phyloP scores from a whole-genome alignment of 495 filamentous ascomycete genomes.

The Aspergillus affinis region DNA sequence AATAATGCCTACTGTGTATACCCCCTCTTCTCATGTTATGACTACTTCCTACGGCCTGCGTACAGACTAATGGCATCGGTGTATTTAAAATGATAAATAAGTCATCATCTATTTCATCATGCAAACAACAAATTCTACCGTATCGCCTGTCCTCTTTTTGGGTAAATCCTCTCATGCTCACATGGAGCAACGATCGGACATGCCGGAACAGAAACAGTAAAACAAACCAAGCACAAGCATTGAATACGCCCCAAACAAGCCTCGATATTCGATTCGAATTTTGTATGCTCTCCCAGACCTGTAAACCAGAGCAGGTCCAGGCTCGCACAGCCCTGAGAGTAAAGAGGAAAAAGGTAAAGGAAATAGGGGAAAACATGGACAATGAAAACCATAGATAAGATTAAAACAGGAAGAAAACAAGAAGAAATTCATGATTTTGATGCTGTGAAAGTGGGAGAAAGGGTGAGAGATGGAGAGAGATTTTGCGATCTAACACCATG shows the following conservation, averaged over 20 bases:
- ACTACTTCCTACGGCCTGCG: too few relatives aligned
- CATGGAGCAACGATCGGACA: constrained; percentile 18
- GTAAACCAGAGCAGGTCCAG: constrained; percentile 11
- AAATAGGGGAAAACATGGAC: constrained; percentile 13
- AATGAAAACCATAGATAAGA: constrained; percentile 24
- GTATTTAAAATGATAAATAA: not conserved
- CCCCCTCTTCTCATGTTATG: constrained; percentile 2
- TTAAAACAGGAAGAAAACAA: constrained; percentile 23
- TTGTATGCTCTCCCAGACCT: constrained; percentile 22
- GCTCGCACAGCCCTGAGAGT: constrained; percentile 9
- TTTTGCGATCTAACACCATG: too few relatives aligned
- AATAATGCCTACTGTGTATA: constrained; percentile 15
- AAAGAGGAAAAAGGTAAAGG: constrained; percentile 11
- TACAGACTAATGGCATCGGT: too few relatives aligned
- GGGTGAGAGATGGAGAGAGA: constrained; percentile 9
- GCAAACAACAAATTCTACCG: constrained; percentile 13
- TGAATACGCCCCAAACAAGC: constrained; percentile 22
- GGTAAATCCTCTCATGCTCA: constrained; percentile 14
- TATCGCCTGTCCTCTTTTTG: constrained; percentile 8
- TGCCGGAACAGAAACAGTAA: constrained; percentile 11
- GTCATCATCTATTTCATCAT: constrained; percentile 28
- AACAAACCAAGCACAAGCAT: constrained; percentile 18
- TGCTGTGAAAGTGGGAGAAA: constrained; percentile 9
- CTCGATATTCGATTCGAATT: constrained; percentile 14
- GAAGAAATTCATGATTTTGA: constrained; percentile 20